Evolutionary conservation across 306 rosid genomes (phyloP), one percentile per base, ranked within the genome.

Genomic region (Fragaria ananassa): DNA sequence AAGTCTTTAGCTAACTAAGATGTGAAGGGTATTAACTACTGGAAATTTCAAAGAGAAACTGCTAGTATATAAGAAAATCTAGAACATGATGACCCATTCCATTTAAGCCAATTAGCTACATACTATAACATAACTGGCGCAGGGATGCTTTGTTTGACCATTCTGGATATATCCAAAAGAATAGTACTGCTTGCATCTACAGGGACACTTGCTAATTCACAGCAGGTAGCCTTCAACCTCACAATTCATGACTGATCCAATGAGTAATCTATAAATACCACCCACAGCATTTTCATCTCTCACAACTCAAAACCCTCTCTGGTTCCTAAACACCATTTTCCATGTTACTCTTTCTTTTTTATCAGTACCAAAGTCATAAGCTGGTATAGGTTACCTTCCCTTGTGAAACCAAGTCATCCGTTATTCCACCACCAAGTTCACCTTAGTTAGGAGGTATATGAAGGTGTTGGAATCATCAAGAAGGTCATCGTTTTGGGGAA

Each of bases 391-490:
- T 85, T 47, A 76, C 80, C 13, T 68, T 65, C 80, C 75, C 71
- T 15, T 61, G 46, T 37, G 83, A 82, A 53, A 15, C 35, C 13
- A 80, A 84, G 35, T 29, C 34, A 14, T 62, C 86, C 0, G 27
- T 49, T 4, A 31, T 82, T 12, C 60, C 88, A 1, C 74, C 85
- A 47, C 77, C 25, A 1, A 87, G 3, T 34, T 42, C 65, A 1
- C 82, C 13, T 19, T 13, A 49, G 1, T 49, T 4, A 87, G 39
- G 39, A 5, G 44, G 44, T 39, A 6, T 39, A 84, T 75, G 88
- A 88, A 23, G 90, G 88, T 0, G 83, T 87, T 4, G 90, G 90
- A 80, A 60, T 85, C 76, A 78, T 87, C 71, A 80, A 69, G 56
- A 67, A 72, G 66, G 68, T 84, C 49, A 57, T 67, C 70, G 21